These are phyloP conservation scores for Juglanconis juglandina DNA, from an alignment of 2,329 filamentous ascomycete species.

Conservation along the genomic window DNA sequence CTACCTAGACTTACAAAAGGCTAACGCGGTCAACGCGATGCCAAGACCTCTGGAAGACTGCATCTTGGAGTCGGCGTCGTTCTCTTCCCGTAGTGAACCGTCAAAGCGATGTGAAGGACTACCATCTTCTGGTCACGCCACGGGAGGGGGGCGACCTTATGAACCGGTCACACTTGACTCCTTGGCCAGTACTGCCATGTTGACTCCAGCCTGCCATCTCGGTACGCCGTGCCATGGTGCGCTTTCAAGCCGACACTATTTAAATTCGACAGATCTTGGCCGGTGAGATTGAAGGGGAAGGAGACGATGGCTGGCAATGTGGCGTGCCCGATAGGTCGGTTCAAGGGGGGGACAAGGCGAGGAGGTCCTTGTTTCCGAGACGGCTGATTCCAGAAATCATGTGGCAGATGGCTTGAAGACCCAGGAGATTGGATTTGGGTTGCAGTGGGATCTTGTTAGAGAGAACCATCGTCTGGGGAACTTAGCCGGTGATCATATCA, in stretches of 20 bases:
- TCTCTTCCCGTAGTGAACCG: not conserved
- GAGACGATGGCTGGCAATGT: not conserved
- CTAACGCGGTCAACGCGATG: conserved; percentile 8
- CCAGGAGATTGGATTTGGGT: not conserved
- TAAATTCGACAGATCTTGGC: not conserved
- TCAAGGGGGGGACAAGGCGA: not conserved
- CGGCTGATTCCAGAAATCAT: not conserved
- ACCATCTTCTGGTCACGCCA: not conserved
- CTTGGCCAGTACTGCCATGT: not conserved
- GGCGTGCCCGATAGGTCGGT: not conserved
- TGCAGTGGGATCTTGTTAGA: not conserved
- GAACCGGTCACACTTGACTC: not conserved
- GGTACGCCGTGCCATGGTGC: not conserved
- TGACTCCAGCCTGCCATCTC: not conserved
- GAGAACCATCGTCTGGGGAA: not conserved
- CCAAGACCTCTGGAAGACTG: conserved; percentile 3
- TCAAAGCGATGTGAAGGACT: not conserved
- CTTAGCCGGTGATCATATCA: not conserved
- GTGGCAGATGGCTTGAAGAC: not conserved
- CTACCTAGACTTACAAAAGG: not conserved
- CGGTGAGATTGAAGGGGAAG: not conserved
- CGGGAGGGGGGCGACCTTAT: not conserved
- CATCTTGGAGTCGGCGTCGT: conserved; percentile 3
- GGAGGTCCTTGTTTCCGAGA: not conserved
- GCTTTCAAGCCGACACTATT: not conserved